A percentile compares a stretch with the other conserved stretches of the same genome.
Conservation (phyloP, 2,329 filamentous ascomycete species). For the Graphilbum fragrans region DNA sequence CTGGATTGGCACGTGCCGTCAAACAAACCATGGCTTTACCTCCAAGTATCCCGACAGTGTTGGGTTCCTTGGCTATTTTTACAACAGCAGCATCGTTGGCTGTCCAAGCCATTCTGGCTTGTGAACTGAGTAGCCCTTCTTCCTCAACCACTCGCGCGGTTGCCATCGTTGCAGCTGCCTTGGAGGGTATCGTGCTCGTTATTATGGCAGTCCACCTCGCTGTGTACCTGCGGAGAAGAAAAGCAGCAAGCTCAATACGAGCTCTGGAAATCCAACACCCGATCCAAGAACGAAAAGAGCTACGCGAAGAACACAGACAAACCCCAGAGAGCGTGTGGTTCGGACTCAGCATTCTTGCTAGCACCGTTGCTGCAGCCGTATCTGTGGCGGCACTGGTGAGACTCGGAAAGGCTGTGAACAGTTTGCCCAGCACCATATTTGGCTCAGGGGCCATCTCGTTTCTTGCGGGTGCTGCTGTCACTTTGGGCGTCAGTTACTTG, state of each 20-base stretch:
- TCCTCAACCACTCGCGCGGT: slow-evolving; percentile 19
- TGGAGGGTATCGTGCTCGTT: slow-evolving; percentile 25
- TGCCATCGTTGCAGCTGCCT: slow-evolving; percentile 23
- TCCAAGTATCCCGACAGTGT: slow-evolving; percentile 19
- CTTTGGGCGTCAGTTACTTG: slow-evolving; percentile 31
- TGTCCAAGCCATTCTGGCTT: slow-evolving; percentile 27
- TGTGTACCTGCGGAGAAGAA: slow-evolving; percentile 16
- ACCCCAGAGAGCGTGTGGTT: slow-evolving; percentile 21
- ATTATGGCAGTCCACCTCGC: slow-evolving; percentile 20
- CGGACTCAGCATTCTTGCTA: slow-evolving; percentile 24
- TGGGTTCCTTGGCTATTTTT: slow-evolving; percentile 24
- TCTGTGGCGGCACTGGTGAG: slow-evolving; percentile 31
- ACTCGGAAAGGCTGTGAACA: slow-evolving; percentile 20
- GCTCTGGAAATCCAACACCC: neutral
- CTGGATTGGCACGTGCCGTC: neutral
- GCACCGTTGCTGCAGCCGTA: slow-evolving; percentile 29
- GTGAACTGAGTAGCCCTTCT: slow-evolving; percentile 15
- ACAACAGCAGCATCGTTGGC: slow-evolving; percentile 26
- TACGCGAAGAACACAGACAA: neutral
- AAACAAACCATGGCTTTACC: slow-evolving; percentile 20
- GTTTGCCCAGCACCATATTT: slow-evolving; percentile 18
- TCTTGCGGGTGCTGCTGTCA: slow-evolving; percentile 30
- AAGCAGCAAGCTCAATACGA: slow-evolving; percentile 12
- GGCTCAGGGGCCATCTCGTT: slow-evolving; percentile 21
- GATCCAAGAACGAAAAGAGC: neutral